Evolutionary conservation across 345 rosid species (phyloP), one percentile per base, ranked within the genome.

Genomic region (Trapa bicornis): DNA sequence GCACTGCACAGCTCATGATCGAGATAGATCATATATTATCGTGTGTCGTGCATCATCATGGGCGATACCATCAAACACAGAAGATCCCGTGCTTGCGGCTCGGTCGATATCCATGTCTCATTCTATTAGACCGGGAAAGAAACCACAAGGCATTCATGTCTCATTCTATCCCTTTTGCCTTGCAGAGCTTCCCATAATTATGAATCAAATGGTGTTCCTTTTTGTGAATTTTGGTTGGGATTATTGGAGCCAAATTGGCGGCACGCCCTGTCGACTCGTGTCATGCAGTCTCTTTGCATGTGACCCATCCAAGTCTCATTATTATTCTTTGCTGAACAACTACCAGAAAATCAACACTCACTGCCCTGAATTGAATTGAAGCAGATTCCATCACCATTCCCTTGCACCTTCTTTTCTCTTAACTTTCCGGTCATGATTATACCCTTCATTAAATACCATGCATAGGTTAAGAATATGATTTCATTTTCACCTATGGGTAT

Each of bases 191-290:
- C 29, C 58, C 67, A 29, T 16, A 17, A 37, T 45, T 45, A 39
- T 35, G 39, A 42, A 47, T 48, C 61, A n/a, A 9, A 33, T 29
- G 53, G 52, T 17, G 13, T 60, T 45, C 45, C 67, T 74, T 73
- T 67, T 3, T 80, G 77, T 76, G 81, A 75, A 74, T 52, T 71
- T 56, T 67, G 72, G 83, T 77, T 75, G 83, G 79, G 69, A 65
- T 67, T 70, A 54, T 70, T 67, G 32, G 11, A 32, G 63, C 66
- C 38, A 45, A 64, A 15, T 47, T 50, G 5, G 64, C 11, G 48
- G 66, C 68, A 37, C 60, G 72, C 57, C 47, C 61, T 54, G 68
- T 56, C 42, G 74, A 71, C 80, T 79, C 73, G 29, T 73, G 82
- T 81, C 78, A 43, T 11, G 15, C 14, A 39, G 53, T 66, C 16